These are phyloP conservation scores for Aspergillus novofumigatus DNA, from an alignment of 2,329 filamentous ascomycete species.

Conservation along the genomic window DNA sequence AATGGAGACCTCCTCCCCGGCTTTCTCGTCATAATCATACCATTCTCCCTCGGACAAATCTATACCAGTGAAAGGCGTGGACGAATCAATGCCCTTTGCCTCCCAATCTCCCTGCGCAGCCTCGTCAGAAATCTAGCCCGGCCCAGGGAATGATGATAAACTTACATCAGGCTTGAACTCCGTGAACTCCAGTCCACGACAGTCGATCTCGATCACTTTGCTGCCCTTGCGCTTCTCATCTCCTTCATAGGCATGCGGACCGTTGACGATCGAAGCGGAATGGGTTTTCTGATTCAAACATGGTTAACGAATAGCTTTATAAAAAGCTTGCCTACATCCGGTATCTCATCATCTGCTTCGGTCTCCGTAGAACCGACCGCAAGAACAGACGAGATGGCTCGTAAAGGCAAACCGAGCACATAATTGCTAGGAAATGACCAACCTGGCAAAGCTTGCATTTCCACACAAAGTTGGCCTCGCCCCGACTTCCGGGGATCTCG, in stretches of 20 bases:
- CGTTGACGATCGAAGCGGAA: constrained; percentile 75
- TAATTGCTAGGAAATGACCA: constrained; percentile 15
- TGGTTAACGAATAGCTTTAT: background rate
- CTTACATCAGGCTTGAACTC: constrained; percentile 85
- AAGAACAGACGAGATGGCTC: background rate
- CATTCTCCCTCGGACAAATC: constrained; percentile 88
- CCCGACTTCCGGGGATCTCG: constrained; percentile 86
- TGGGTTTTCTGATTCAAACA: constrained; percentile 33
- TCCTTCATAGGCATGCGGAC: constrained; percentile 63
- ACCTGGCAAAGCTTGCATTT: constrained; percentile 98
- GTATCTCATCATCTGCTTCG: background rate
- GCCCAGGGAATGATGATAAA: background rate
- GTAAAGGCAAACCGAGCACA: background rate
- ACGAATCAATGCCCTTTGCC: constrained; percentile 74
- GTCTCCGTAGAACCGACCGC: background rate
- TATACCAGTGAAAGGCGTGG: constrained; percentile 74
- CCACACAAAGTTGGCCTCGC: constrained; percentile 99
- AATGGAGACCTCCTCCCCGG: constrained; percentile 85
- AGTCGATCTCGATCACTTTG: constrained; percentile 87
- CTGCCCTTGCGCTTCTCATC: constrained; percentile 59
- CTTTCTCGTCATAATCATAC: constrained; percentile 97
- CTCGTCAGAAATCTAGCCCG: constrained; percentile 2
- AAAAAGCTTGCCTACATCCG: background rate
- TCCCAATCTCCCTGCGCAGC: constrained; percentile 75
- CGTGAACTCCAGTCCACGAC: constrained; percentile 84